Evolutionary conservation across 768 basidiomycete species (phyloP), one percentile per base, ranked within the genome.

Genomic region (Scleroderma bovista): DNA sequence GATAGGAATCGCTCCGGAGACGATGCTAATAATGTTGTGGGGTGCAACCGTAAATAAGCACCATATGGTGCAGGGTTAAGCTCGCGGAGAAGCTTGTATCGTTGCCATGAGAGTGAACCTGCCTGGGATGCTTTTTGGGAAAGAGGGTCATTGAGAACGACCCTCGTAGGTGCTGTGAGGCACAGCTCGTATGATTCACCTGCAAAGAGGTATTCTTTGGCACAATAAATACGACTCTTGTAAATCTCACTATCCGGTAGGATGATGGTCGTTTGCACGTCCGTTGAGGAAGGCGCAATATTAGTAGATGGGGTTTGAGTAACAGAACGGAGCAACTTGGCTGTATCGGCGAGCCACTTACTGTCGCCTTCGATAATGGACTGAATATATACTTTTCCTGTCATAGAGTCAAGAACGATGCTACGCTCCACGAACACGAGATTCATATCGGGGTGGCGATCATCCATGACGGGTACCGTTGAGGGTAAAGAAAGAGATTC

Each of bases 161-260:
- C 73, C 32, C 66, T 75, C 17, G 87, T 88, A 12, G 74, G 79
- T 5, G 86, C 85, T 2, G 94, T 96, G 29, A 96, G 72, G 56
- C 93, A 96, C 32, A 97, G 77, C 64, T 97, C 94, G 67, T 97
- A 97, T 2, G 90, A 90, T 61, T 96, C 88, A 3, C 94, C 94
- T 26, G 84, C 75, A 51, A 75, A 85, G 34, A 96, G 79, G 52
- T 77, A 75, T 48, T 88, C 82, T 60, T 91, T 82, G 12, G 89
- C 87, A 47, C 72, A 61, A 17, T 78, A 69, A 56, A 96, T 92
- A 16, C 78, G 78, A 23, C 76, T 66, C 26, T 85, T 78, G 67
- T 97, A 96, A 2, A 63, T 58, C 1, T 66, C 64, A 59, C 77
- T 76, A 55, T 81, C 74, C 0, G 88, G 86, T 36, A 84, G 62